phyloP scores from a whole-genome alignment of 2,329 filamentous ascomycete species.

The Gaeumannomyces sp. region DNA sequence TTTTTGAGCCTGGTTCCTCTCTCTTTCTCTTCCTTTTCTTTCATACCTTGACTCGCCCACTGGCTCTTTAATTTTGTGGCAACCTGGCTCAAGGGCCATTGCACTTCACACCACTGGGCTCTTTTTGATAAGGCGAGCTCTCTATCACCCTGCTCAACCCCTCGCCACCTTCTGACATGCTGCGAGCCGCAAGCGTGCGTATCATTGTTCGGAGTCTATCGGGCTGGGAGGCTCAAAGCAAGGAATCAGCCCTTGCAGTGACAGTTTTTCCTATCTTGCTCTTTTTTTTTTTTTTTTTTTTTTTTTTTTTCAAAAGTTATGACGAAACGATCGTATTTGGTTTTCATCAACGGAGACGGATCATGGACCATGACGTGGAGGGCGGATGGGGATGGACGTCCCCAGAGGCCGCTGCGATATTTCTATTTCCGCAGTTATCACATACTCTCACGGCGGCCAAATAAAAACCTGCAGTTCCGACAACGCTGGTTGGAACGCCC shows the following conservation, averaged over 20 bases:
- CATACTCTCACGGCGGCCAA: too few relatives aligned
- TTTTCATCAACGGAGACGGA: background rate
- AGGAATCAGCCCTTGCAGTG: background rate
- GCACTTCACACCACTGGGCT: too few relatives aligned
- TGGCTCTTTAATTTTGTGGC: background rate
- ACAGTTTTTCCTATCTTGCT: background rate
- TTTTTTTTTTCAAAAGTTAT: constrained; percentile 10
- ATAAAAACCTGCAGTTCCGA: too few relatives aligned
- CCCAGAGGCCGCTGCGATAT: constrained; percentile 11
- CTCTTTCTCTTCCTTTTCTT: background rate
- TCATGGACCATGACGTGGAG: background rate
- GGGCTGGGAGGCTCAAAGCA: background rate
- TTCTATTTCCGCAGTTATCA: too few relatives aligned
- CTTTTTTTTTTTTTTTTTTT: constrained; percentile 12
- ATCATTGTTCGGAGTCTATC: too few relatives aligned
- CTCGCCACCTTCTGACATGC: too few relatives aligned
- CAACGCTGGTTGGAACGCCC: too few relatives aligned
- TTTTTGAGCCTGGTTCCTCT: background rate
- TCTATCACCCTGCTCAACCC: too few relatives aligned
- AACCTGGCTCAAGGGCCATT: too few relatives aligned
- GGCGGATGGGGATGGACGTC: background rate
- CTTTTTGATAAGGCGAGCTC: too few relatives aligned
- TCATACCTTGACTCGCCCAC: background rate
- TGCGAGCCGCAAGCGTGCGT: too few relatives aligned
- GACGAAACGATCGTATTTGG: background rate